Conservation (phyloP, 2,329 filamentous ascomycete species). For the Emergomyces orientalis region DNA sequence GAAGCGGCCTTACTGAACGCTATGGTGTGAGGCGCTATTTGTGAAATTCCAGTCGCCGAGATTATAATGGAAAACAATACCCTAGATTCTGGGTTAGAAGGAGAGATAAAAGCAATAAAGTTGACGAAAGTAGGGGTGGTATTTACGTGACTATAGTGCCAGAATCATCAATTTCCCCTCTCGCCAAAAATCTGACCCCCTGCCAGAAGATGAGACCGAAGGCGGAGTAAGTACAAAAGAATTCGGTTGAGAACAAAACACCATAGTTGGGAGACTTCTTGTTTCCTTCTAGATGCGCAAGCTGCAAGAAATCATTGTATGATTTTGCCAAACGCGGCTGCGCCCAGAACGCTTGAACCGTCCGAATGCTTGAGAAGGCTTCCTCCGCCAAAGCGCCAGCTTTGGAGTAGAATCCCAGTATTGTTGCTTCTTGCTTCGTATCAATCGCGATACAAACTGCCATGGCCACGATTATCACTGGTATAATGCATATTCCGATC, state of each 20-base stretch:
- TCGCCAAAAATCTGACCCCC: conserved; percentile 22
- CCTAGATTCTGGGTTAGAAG: conserved; percentile 9
- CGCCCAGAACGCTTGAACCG: conserved; percentile 41
- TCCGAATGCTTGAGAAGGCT: conserved; percentile 40
- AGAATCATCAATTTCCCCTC: conserved; percentile 18
- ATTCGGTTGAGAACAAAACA: conserved; percentile 23
- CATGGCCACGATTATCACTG: conserved; percentile 30
- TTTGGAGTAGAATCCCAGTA: conserved; percentile 34
- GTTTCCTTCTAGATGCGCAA: conserved; percentile 27
- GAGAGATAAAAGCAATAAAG: not conserved
- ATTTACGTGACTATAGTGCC: conserved; percentile 22
- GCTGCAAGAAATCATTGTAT: conserved; percentile 36
- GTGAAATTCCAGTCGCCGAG: conserved; percentile 31
- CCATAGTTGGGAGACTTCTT: conserved; percentile 24
- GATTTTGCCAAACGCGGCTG: conserved; percentile 34
- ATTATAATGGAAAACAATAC: conserved; percentile 27
- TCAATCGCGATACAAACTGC: conserved; percentile 19
- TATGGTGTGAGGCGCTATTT: conserved; percentile 34
- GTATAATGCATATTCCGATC: conserved; percentile 40
- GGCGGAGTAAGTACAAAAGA: conserved; percentile 27
- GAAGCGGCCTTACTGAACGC: conserved; percentile 39
- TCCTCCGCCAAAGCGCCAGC: conserved; percentile 42
- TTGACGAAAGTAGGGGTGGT: conserved; percentile 10
- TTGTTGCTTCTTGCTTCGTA: conserved; percentile 20
- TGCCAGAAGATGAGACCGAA: conserved; percentile 30